Evolutionary conservation across 2,329 filamentous ascomycete genomes (phyloP), one percentile per base, ranked within the genome.

Genomic region (Zasmidium angulare): DNA sequence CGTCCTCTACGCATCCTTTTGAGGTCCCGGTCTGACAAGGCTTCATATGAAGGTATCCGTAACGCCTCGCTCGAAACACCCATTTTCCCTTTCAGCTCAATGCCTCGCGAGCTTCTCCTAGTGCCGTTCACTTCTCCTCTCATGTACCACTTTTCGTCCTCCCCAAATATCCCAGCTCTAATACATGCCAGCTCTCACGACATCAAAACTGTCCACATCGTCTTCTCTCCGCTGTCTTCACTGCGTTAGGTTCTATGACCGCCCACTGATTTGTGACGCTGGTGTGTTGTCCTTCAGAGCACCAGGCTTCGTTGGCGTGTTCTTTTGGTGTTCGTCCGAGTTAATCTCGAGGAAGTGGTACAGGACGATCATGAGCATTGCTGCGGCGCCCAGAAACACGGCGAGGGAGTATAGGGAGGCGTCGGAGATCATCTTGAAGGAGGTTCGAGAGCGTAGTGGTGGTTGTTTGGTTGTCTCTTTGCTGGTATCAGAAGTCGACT

Each of bases 301-400:
- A n/a, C 40, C 46, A 17, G 57, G 21, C 19, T 55, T 56, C 43
- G 46, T 24, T n/a, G 21, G 48, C 19, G 20, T n/a, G 17, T 47
- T 47, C 6, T 9, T 14, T 40, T 56, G 12, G 43, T 64, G 64
- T 24, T 66, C 64, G 51, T 83, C 81, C n/a, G 91, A 86, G 73
- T 99, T 98, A 80, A 96, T 85, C 76, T 98, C 93, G 70, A 99
- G 87, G 79, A 96, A 98, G 77, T 98, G 92, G 78, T 99, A 98
- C 24, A 96, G 78, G 26, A 99, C 87, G 66, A 98, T 97, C 63
- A 99, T 84, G 48, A 97, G 81, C 90, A 98, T 93, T 64, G 93
- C 87, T 46, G 88, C 85, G 56, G 87, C 89, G 79, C 95, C 95
- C 61, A 99, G 89, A 76, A 97, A 93, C 75, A 98, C 87, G 76